These are phyloP conservation scores for Pugionium cornutum DNA, from an alignment of 345 rosid species.

Conservation along the genomic window DNA sequence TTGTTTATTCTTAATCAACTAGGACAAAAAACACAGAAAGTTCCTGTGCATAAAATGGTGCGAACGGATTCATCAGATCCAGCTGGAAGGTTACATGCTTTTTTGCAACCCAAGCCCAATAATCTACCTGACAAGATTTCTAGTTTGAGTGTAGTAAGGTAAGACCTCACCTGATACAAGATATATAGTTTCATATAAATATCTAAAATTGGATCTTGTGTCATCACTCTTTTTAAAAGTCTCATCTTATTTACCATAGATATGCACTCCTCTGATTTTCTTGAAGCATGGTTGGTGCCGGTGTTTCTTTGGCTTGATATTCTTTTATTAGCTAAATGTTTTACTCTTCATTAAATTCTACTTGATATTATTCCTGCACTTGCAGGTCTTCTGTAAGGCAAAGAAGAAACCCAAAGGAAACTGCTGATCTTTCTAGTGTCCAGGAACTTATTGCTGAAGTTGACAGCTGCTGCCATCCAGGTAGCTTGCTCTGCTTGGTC, in stretches of 20 bases:
- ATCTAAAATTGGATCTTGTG: not conserved
- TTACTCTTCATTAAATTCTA: not conserved
- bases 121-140: conserved; percentile 46
- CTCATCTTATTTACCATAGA: not conserved
- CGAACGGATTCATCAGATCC: conserved; percentile 88
- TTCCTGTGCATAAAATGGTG: conserved; percentile 81
- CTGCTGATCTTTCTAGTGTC: conserved; percentile 89
- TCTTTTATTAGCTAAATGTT: not conserved
- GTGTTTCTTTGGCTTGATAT: not conserved
- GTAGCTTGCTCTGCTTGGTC: conserved; percentile 40
- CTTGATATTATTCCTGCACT: conserved; percentile 8
- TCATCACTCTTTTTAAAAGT: not conserved
- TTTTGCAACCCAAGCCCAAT: conserved; percentile 54
- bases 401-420: conserved; percentile 90
- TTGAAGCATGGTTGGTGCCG: not conserved
- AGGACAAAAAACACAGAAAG: conserved; percentile 71
- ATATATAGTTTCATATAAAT: conserved; percentile 8
- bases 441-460: conserved; percentile 72
- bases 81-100: conserved; percentile 92
- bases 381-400: conserved; percentile 74
- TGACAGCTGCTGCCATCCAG: conserved; percentile 69
- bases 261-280: conserved; percentile 6
- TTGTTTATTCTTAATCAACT: conserved; percentile 30
- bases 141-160: conserved; percentile 75
- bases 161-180: conserved; percentile 21